Conservation (phyloP, 306 rosid genomes). For the Pyrus communis region DNA sequence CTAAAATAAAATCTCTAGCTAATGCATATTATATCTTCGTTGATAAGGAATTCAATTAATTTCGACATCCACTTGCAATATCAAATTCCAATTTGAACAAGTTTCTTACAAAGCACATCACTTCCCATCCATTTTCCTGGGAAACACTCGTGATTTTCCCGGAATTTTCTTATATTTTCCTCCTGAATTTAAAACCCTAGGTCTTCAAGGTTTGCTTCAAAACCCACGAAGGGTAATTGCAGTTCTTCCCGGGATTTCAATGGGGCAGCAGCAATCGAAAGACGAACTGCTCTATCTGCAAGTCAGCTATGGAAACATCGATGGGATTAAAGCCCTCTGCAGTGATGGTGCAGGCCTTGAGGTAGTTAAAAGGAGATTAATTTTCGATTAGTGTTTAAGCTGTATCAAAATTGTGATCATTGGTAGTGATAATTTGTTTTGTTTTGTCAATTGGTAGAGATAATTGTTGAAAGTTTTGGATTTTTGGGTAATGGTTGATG, state of each 20-base stretch:
- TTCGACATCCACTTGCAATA: not conserved
- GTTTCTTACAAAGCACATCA: not conserved
- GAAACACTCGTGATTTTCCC: not conserved
- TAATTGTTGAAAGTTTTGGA: not conserved
- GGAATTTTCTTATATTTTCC: not conserved
- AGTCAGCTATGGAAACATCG: slow-evolving; percentile 63
- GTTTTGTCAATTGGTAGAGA: not conserved
- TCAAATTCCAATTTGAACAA: not conserved
- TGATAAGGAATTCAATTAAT: not conserved
- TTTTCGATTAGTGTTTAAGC: not conserved
- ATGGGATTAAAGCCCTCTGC: slow-evolving; percentile 68
- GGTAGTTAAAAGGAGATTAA: slow-evolving; percentile 28
- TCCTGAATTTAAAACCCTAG: not conserved
- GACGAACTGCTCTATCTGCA: slow-evolving; percentile 73
- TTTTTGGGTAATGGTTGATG: slow-evolving; percentile 4
- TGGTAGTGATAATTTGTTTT: not conserved
- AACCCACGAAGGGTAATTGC: not conserved
- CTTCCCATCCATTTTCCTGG: not conserved
- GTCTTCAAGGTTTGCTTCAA: not conserved
- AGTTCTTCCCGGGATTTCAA: slow-evolving; percentile 12
- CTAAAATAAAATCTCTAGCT: not conserved
- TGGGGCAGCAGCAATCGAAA: slow-evolving; percentile 92
- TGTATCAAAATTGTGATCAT: not conserved
- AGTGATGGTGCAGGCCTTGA: slow-evolving; percentile 86
- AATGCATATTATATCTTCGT: not conserved